Evolutionary conservation across 2,329 filamentous ascomycete species (phyloP), one percentile per base, ranked within the genome.

Genomic region (Pseudofabraea citricarpa): DNA sequence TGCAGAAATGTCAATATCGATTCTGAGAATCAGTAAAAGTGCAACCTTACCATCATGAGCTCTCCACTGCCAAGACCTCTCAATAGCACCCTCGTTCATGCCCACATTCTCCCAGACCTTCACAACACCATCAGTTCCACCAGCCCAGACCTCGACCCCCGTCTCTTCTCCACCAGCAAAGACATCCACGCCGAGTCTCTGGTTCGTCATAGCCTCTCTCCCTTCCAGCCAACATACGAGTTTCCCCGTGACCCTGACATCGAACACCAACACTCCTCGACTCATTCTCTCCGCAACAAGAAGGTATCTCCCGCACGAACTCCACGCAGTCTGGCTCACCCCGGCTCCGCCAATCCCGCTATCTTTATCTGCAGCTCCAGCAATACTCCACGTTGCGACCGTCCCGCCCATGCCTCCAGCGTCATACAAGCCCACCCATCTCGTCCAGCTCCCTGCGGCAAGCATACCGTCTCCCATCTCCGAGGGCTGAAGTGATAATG

Each of bases 341-440:
- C 84, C 86, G 48, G 77, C 73, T 23, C 85, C 82, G 9, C 73
- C 72, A 49, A 81, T 67, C 13, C 60, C 63, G 21, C 64, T 63
- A 59, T 71, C 60, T 48, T 71, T 64, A 53, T 73, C 77, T 43
- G 77, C 74, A 20, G 76, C 74, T 9, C 66, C 68, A 29, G 73
- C 70, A 44, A 89, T 66, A 42, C 68, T 66, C 79, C 79, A 84
- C 24, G 76, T 77, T 2, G 78, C 73, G 7, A 77, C 69, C 22
- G 74, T 74, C 12, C 70, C 64, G 39, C 76, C 74, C 2, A 73
- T 63, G 2, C 77, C 73, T 8, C 67, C 62, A n/a, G 80, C 63
- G 57, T 84, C 80, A 57, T 83, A 84, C 5, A 84, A 60, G 0
- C 79, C 79, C 42, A 83, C 61, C 69, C 75, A 80, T 1, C 80